These are phyloP conservation scores for Bonia amplexicaulis DNA, from an alignment of 176 grass and related monocot genomes.

Conservation along the genomic window DNA sequence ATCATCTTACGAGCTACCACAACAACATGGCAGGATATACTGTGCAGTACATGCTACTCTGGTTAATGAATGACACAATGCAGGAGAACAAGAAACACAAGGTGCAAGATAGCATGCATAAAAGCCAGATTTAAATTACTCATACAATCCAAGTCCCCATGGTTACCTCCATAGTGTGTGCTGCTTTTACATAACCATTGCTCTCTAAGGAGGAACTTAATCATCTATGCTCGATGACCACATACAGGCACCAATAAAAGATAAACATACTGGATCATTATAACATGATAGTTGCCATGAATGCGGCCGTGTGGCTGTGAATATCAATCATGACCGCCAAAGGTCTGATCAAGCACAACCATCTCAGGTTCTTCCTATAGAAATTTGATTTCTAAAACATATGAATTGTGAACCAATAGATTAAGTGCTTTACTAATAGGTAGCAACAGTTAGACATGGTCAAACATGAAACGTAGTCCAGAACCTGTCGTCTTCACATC, in stretches of 20 bases:
- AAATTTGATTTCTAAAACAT: neutral
- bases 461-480: neutral
- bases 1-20: conserved; percentile 9
- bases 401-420: neutral
- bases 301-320: neutral
- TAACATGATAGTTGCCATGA: neutral
- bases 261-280: neutral
- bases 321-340: neutral
- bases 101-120: neutral
- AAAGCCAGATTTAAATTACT: neutral
- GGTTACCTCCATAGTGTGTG: neutral
- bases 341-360: neutral
- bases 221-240: neutral
- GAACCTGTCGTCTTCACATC: conserved; percentile 81
- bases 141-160: neutral
- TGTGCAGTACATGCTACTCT: neutral
- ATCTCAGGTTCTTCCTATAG: neutral
- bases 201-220: neutral
- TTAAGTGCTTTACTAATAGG: neutral
- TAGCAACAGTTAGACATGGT: neutral
- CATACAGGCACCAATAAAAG: neutral
- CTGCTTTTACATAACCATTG: neutral
- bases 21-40: neutral
- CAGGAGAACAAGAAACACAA: conserved; percentile 20
- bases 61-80: neutral